These are phyloP conservation scores for Penicillium lagena DNA, from an alignment of 495 filamentous ascomycete genomes.

Conservation along the genomic window DNA sequence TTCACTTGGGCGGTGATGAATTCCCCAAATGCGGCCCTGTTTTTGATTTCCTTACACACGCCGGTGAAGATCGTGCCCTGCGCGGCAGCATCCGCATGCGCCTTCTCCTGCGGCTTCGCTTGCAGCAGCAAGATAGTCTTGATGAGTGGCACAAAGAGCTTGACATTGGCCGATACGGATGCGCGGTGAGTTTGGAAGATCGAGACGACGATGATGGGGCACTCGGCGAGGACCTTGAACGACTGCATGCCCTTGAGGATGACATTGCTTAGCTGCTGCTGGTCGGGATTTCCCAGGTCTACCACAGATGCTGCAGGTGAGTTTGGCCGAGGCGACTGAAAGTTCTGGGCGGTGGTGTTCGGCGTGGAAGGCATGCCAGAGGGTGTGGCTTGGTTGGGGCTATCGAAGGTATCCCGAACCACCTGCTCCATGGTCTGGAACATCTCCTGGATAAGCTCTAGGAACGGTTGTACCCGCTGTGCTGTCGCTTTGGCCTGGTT, in stretches of 20 bases:
- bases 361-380: conserved; percentile 72
- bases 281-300: conserved; percentile 65
- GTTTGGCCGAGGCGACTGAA: conserved; percentile 80
- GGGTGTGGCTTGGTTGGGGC: conserved; percentile 53
- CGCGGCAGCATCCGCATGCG: conserved; percentile 73
- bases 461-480: conserved; percentile 77
- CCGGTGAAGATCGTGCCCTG: conserved; percentile 81
- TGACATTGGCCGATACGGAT: conserved; percentile 78
- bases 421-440: conserved; percentile 91
- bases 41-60: conserved; percentile 89
- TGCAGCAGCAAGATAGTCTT: conserved; percentile 84
- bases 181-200: conserved; percentile 88
- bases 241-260: conserved; percentile 92
- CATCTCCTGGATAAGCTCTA: conserved; percentile 89
- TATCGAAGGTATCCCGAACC: conserved; percentile 89
- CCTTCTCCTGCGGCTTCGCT: conserved; percentile 88
- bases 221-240: conserved; percentile 97
- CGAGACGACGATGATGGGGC: conserved; percentile 97
- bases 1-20: conserved; percentile 98
- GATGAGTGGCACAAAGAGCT: conserved; percentile 86
- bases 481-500: conserved; percentile 79
- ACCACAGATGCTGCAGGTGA: conserved; percentile 77
- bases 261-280: conserved; percentile 74
- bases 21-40: conserved; percentile 90
- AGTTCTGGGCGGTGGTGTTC: conserved; percentile 60